Evolutionary conservation across 2,329 filamentous ascomycete species (phyloP).

Genomic region (Trichoderma guizhouense): DNA sequence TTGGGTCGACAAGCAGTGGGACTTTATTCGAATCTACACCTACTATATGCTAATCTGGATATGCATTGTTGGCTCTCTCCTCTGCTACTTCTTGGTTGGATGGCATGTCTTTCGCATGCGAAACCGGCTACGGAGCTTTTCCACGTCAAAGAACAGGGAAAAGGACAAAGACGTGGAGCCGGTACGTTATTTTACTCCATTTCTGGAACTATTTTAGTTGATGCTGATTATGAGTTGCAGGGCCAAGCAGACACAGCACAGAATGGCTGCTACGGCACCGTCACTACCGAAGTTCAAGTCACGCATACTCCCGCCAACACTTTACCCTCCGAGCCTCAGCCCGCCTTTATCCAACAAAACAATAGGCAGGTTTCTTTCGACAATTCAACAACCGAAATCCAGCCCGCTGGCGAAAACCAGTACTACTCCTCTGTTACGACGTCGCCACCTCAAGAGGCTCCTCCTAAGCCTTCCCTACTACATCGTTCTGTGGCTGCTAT

Average conservation of each 20-base stretch:
- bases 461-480: slow-evolving; percentile 11
- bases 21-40: slow-evolving; percentile 55
- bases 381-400: slow-evolving; percentile 1
- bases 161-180: slow-evolving; percentile 30
- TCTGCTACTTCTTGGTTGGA: slow-evolving; percentile 56
- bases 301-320: slow-evolving; percentile 30
- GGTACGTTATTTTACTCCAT: slow-evolving; percentile 24
- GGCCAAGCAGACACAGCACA: slow-evolving; percentile 28
- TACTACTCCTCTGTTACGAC: slow-evolving; percentile 36
- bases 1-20: slow-evolving; percentile 56
- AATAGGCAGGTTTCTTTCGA: slow-evolving; percentile 26
- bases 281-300: slow-evolving; percentile 52
- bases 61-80: slow-evolving; percentile 52
- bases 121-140: slow-evolving; percentile 53
- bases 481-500: slow-evolving; percentile 22
- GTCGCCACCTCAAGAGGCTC: slow-evolving; percentile 11
- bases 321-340: slow-evolving; percentile 26
- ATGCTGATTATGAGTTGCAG: slow-evolving; percentile 18
- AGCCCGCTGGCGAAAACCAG: slow-evolving; percentile 27
- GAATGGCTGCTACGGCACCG: slow-evolving; percentile 46
- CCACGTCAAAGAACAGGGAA: slow-evolving; percentile 35
- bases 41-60: slow-evolving; percentile 62
- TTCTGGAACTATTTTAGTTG: not conserved
- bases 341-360: slow-evolving; percentile 19
- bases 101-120: slow-evolving; percentile 58